Conservation (phyloP, 371 early-diverging fungal species). For the Mucor saturninus region DNA sequence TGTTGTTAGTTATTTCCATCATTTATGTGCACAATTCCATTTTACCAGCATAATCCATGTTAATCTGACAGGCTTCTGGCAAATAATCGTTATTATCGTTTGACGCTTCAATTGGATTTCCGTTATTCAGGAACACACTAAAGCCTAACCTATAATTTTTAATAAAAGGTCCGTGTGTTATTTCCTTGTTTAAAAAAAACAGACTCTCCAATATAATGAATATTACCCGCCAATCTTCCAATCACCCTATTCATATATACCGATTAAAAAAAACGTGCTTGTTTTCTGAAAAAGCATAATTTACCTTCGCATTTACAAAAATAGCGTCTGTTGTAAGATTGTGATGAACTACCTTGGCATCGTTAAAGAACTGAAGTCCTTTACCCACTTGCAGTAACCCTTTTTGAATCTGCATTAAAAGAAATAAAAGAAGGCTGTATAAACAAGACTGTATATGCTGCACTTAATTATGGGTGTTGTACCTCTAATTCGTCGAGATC, state of each 20-base stretch:
- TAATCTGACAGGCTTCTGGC: slow-evolving; percentile 70
- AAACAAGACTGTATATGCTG: background rate
- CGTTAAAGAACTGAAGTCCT: slow-evolving; percentile 76
- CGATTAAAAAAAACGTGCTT: background rate
- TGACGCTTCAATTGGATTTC: slow-evolving; percentile 49
- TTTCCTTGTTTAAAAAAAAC: background rate
- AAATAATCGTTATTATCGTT: slow-evolving; percentile 44
- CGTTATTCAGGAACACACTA: slow-evolving; percentile 57
- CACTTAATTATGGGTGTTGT: background rate
- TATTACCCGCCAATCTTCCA: slow-evolving; percentile 88
- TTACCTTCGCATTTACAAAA: slow-evolving; percentile 78
- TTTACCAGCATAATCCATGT: slow-evolving; percentile 71
- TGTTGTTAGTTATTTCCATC: background rate
- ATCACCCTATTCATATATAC: slow-evolving; percentile 64
- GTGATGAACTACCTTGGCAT: slow-evolving; percentile 79
- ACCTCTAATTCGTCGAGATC: slow-evolving; percentile 82
- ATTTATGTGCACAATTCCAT: no score
- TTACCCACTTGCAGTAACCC: slow-evolving; percentile 83
- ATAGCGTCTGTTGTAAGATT: slow-evolving; percentile 79
- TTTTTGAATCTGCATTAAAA: slow-evolving; percentile 69
- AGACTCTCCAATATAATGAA: background rate
- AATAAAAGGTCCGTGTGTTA: background rate
- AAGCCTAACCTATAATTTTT: slow-evolving; percentile 65
- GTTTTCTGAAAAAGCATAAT: background rate
- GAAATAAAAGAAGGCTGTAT: background rate